Evolutionary conservation across 108 stramenopile genomes (phyloP), one percentile per base, ranked within the genome.

Genomic region (Mediolabrus comicus): DNA sequence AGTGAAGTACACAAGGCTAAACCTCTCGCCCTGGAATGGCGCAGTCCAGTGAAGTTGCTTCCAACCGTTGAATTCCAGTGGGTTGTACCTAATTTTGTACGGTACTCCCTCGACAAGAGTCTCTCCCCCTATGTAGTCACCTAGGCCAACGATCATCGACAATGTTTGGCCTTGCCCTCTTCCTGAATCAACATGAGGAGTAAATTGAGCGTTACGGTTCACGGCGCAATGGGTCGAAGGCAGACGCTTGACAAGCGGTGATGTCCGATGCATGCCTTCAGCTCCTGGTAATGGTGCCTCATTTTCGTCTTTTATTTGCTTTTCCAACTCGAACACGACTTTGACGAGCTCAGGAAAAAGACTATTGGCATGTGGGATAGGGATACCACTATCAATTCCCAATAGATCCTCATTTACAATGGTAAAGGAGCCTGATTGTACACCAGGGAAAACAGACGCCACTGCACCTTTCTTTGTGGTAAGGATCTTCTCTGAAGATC

Each of bases 51-150:
- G 97, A 24, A 92, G 67, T 35, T 90, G 79, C 26, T 73, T 88
- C 96, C 96, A 98, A 41, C 96, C 97, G 77, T 98, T 83, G 66
- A 96, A 97, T 54, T 95, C 93, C 16, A 94, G 29, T 19, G 92
- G 86, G 36, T 82, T 67, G 75, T 96, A 96, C 51, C 92, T 77
- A 24, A 96, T 94, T 43, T 93, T 82, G 56, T 78, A 63, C 27
- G 53, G 61, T 34, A 59, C 63, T 2, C 87, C 87, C 61, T 98
- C 97, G 6, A 98, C 91, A 0, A 81, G 59, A 4, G 91, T 53
- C 33, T 96, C 92, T 0, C 97, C 97, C 13, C 91, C 95, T 7
- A 26, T 41, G 72, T 90, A 98, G 55, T 95, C 83, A 6, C 97
- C 97, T 4, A 98, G 74, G 3, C 91, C 96, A 31, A 98, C 97